Base-by-base conservation (phyloP, 164 flowering plant genomes). In the Cinnamomum micranthum region DNA sequence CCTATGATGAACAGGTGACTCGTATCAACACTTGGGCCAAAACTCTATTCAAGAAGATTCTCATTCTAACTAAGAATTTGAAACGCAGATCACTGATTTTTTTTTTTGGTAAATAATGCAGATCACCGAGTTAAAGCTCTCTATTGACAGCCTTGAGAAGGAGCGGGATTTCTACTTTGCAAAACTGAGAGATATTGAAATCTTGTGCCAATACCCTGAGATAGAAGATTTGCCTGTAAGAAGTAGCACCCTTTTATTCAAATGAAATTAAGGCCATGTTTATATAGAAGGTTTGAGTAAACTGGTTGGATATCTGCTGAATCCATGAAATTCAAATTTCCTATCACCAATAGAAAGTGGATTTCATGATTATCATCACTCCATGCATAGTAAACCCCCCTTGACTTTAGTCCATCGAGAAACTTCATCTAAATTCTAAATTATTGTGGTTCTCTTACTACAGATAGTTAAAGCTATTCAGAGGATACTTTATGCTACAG, bases 131-230 rank as follows among this genome's bases (percentile, higher is more conserved):
- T 70, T 96, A 84, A 96, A 96, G 83, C 86, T 94, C 58, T 89
- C 91, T 3, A 85, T 96, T 15, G 98, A 96, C 78, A 89, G 92
- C 77, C 92, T 96, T 64, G 98, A 96, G 83, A 92, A 94, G 80
- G 98, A 96, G 84, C 87, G 99, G 83, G 98, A 94, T 68, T 94
- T 91, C 85, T 96, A 96, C 87, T 96, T 96, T 74, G 83, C 88
- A 55, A 94, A 94, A 80, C 71, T 94, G 86, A 87, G 98, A 78
- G 99, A 94, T 60, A 86, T 96, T 72, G 99, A 96, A 84, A 88
- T 94, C 25, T 55, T 94, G 74, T 96, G 98, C 83, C 99, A 96
- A 80, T 83, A 52, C 65, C 94, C 95, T 31, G 93, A 84, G 73
- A 85, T 94, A 19, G 94, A 91, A 77, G 68, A 87, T 58, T 75